Base-by-base conservation (phyloP, 352 stramenopile species). In the Albugo candida region DNA sequence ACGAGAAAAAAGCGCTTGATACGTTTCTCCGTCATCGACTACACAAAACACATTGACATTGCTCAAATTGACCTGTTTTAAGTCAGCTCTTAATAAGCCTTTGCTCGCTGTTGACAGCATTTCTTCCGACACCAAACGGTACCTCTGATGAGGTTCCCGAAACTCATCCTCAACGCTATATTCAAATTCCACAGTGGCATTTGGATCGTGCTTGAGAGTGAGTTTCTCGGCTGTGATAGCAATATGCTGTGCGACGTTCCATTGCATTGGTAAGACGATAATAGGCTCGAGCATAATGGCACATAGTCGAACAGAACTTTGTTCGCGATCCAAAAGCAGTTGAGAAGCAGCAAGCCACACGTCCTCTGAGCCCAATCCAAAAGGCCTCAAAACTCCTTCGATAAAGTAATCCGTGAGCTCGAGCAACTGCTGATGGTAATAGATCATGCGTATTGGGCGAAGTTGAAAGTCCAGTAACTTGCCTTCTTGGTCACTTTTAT, bases 341-440 rank as follows among this genome's bases (percentile, higher is more conserved):
- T 84, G 77, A 14, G 77, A 87, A 11, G 77, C 77, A 20, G 57
- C 82, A 17, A 70, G 59, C 16, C 86, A 45, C 8, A 74, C 87
- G 24, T 84, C 61, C 20, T 59, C 79, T 37, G 87, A 60, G 51
- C 86, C 74, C 1, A 70, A 54, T 19, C 77, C 77, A 31, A 31
- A 31, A 3, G 24, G 24, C 24, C 8, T 31, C 34, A 87, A 54
- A 31, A 91, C 68, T 11, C 77, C 77, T 61, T 91, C 74, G 47
- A 87, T 73, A 10, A 91, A 48, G 41, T 86, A 91, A 47, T 91
- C 77, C 11, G 72, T 65, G 11, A 91, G 51, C 49, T 91, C 77
- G 36, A 91, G 52, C 5, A 91, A 54, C 44, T 91, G 77, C n/a
- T 91, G 77, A 31, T 91, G 77, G 41, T 81, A 84, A 47, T 91